Conservation (phyloP, 176 grass and related monocot species). For the Carex myosuroides region DNA sequence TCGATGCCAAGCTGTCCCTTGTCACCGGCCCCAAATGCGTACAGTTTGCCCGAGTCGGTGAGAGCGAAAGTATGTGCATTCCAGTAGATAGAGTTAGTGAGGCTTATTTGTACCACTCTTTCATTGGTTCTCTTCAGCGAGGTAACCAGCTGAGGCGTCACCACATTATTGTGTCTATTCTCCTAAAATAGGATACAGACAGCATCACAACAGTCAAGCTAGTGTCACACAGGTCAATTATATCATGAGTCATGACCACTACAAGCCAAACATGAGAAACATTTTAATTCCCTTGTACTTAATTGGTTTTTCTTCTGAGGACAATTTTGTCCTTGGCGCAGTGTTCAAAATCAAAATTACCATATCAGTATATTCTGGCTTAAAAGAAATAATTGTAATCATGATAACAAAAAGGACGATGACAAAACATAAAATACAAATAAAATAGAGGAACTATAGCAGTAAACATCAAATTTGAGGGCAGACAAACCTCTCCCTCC, state of each 20-base stretch:
- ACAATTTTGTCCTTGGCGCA: neutral
- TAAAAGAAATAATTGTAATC: neutral
- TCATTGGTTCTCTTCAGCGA: constrained; percentile 75
- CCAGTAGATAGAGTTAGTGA: constrained; percentile 85
- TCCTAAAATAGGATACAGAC: constrained; percentile 33
- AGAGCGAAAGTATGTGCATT: constrained; percentile 93
- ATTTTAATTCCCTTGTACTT: neutral
- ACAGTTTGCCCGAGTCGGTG: constrained; percentile 67
- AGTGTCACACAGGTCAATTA: neutral
- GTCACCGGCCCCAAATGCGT: constrained; percentile 71
- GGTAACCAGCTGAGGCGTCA: constrained; percentile 69
- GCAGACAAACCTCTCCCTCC: constrained; percentile 40
- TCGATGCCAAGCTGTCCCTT: constrained; percentile 80
- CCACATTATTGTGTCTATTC: constrained; percentile 56
- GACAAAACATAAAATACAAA: neutral
- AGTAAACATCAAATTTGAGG: neutral
- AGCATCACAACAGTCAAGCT: neutral
- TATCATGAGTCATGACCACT: neutral
- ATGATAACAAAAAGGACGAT: neutral
- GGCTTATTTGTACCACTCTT: constrained; percentile 67
- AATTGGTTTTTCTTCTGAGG: neutral
- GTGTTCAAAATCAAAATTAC: neutral
- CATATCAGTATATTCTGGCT: neutral
- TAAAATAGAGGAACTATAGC: neutral
- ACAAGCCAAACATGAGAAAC: neutral